phyloP scores from a whole-genome alignment of 306 rosid species.

The Glycine latifolia region DNA sequence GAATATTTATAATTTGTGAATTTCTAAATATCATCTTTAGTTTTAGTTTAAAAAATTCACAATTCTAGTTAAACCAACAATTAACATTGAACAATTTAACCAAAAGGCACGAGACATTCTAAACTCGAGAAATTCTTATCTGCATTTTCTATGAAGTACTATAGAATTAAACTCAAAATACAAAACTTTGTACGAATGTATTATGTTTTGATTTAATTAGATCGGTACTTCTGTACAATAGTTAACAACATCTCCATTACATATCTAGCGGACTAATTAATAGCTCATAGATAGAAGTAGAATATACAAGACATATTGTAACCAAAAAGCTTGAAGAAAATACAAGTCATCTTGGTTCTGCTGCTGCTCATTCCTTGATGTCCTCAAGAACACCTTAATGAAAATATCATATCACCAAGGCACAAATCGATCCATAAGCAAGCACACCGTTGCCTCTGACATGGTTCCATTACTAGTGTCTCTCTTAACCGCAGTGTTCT shows the following conservation, averaged over 20 bases:
- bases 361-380: neutral
- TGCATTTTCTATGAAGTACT: too few species aligned
- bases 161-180: neutral
- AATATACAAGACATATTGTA: constrained; percentile 18
- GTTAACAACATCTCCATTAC: neutral
- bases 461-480: constrained; percentile 44
- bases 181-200: neutral
- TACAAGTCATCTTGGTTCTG: constrained; percentile 3
- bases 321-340: neutral
- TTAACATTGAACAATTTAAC: too few species aligned
- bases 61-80: too few species aligned
- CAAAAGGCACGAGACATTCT: too few species aligned
- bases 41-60: too few species aligned
- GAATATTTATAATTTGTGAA: too few species aligned
- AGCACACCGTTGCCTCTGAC: constrained; percentile 72
- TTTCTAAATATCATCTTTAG: too few species aligned
- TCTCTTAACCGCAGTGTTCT: constrained; percentile 17
- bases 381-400: neutral
- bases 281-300: too few species aligned
- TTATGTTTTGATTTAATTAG: neutral
- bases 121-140: neutral
- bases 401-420: constrained; percentile 60
- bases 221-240: neutral
- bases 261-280: neutral
- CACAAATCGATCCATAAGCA: constrained; percentile 91